Base-by-base conservation (phyloP, 495 filamentous ascomycete genomes). In the Penicillium malachiteum region DNA sequence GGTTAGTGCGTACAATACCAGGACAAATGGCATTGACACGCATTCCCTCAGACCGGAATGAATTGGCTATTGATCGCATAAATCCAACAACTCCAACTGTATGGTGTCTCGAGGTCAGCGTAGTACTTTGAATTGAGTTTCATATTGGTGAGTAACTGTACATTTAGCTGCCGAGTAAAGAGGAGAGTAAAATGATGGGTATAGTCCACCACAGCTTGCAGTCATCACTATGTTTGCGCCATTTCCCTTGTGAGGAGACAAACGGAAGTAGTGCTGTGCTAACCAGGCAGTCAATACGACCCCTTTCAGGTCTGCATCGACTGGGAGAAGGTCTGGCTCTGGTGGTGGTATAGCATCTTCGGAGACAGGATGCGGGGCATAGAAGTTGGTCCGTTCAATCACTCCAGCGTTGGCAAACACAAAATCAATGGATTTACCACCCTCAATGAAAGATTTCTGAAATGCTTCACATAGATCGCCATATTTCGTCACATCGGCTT, bases 221-320 rank as follows among this genome's bases (percentile, higher is more conserved):
- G 65, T 67, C 52, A 60, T 58, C 13, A 65, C 54, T 32, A 68
- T 11, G 18, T 50, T 65, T n/a, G 51, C 34, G 1, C 51, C 54
- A 12, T 21, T 32, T 4, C 50, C 54, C 13, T 41, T 40, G n/a
- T 58, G 44, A 18, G 65, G 50, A 1, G 59, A 65, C 5, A 47
- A 33, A 9, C 57, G 59, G 49, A 68, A 65, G 40, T 68, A 68
- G 44, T 68, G 65, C 50, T 60, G 59, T 7, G 59, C 59, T 34
- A 68, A 26, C 33, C 62, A 59, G n/a, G 45, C 46, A 6, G 62
- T 65, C 1, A 56, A 43, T 6, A 65, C 13, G 1, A 65, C 62
- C 1, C 65, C 56, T 14, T 63, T 58, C 32, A 68, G 21, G 32
- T 65, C 58, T 7, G 56, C 48, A 26, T 63, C 57, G 18, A 65